Evolutionary conservation across 1,284 basidiomycete genomes (phyloP).

Genomic region (Pyrrhoderma lamaoense): DNA sequence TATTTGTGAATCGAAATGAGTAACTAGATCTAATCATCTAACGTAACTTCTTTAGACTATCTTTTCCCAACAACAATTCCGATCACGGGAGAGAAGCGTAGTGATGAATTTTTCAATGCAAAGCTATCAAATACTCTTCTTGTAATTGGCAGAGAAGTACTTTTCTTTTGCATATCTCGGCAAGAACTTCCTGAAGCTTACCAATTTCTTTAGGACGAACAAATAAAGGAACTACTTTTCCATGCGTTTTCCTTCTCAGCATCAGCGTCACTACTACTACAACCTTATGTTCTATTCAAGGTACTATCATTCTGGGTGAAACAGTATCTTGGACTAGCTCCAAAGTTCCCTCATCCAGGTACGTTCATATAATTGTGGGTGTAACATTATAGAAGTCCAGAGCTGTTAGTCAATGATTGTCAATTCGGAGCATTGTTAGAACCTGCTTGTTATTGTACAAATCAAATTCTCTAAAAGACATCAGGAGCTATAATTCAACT

Average conservation of each 20-base stretch:
- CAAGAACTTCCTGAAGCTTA: too few species aligned
- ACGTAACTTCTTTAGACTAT: conserved; percentile 11
- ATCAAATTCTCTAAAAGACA: too few species aligned
- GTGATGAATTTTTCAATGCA: conserved; percentile 5
- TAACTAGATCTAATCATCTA: too few species aligned
- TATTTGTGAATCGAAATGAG: too few species aligned
- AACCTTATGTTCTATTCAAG: conserved; percentile 5
- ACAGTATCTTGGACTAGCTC: conserved; percentile 3
- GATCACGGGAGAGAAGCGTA: conserved; percentile 16
- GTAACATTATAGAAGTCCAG: too few species aligned
- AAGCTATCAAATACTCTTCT: conserved; percentile 1
- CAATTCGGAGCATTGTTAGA: too few species aligned
- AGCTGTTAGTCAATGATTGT: too few species aligned
- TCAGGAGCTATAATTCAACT: too few species aligned
- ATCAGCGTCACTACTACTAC: conserved; percentile 7
- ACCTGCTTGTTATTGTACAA: too few species aligned
- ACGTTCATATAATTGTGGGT: too few species aligned
- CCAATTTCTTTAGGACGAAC: conserved; percentile 3
- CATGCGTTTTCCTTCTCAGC: conserved; percentile 7
- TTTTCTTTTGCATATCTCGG: neutral
- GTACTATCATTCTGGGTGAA: conserved; percentile 3
- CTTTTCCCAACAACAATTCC: conserved; percentile 15
- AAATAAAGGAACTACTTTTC: conserved; percentile 4
- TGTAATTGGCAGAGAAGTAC: conserved; percentile 1
- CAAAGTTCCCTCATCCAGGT: neutral